Conservation (phyloP, 805 yeast species). For the Schwanniomyces sp. region DNA sequence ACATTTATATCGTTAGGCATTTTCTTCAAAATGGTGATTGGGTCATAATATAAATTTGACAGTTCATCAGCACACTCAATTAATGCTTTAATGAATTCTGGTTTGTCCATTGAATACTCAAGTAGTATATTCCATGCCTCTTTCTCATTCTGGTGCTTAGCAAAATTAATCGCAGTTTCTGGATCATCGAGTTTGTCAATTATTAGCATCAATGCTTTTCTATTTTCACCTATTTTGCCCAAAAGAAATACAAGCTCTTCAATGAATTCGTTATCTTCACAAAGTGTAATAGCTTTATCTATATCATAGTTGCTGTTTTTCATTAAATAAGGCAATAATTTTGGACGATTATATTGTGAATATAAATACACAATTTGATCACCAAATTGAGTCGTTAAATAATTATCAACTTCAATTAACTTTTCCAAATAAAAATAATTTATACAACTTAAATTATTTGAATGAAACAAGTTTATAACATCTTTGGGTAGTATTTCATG, state of each 20-base stretch:
- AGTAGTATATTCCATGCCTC: slow-evolving; percentile 83
- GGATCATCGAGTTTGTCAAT: slow-evolving; percentile 80
- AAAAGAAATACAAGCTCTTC: slow-evolving; percentile 80
- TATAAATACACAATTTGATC: slow-evolving; percentile 65
- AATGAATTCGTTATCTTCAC: slow-evolving; percentile 51
- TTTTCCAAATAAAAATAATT: slow-evolving; percentile 66
- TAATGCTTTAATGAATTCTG: slow-evolving; percentile 73
- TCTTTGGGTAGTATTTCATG: slow-evolving; percentile 61
- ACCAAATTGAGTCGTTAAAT: slow-evolving; percentile 56
- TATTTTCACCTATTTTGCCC: slow-evolving; percentile 79
- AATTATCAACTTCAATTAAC: slow-evolving; percentile 56
- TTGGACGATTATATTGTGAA: slow-evolving; percentile 56
- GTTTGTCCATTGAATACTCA: slow-evolving; percentile 66
- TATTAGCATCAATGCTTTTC: slow-evolving; percentile 72
- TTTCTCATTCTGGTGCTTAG: slow-evolving; percentile 60
- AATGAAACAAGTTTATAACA: slow-evolving; percentile 49
- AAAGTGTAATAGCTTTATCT: slow-evolving; percentile 64
- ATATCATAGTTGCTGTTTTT: slow-evolving; percentile 64
- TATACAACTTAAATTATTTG: slow-evolving; percentile 45
- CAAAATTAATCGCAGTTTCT: slow-evolving; percentile 76
- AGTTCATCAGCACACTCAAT: slow-evolving; percentile 66
- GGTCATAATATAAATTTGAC: slow-evolving; percentile 46
- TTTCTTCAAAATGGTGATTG: slow-evolving; percentile 63
- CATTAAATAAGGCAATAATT: slow-evolving; percentile 61
- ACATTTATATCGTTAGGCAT: slow-evolving; percentile 65